Evolutionary conservation across 1,139 yeast species (phyloP), one percentile per base, ranked within the genome.

Genomic region (Lodderomyces beijingensis): DNA sequence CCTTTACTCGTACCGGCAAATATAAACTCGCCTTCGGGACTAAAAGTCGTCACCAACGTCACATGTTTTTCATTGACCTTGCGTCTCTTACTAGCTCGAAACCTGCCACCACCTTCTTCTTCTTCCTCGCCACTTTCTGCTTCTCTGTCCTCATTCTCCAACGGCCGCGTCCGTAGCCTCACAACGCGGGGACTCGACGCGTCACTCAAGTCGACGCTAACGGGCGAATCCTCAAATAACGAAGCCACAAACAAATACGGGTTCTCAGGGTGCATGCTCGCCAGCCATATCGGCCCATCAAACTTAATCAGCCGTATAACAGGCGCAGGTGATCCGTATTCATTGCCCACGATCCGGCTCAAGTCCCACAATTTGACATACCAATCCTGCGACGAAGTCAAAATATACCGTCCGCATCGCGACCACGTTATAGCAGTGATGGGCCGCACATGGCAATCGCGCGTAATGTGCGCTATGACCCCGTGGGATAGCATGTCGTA

Each of bases 321-420:
- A 13, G 65, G 52, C 33, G 46, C 38, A 8, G 7, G 9, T 11
- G 6, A 11, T 5, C n/a, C 20, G 37, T 29, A 30, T n/a, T 35
- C 27, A 22, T 30, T 37, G 8, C 26, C 30, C 37, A 62, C 62
- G 30, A 54, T 59, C 31, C 57, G 50, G 22, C 57, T 46, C 42
- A 89, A 58, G 57, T 87, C 96, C 96, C 96, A 88, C 26, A 88
- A 53, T 35, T 83, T 76, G 32, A 83, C 74, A 36, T 70, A 70
- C 94, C 95, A 88, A 52, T 91, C 97, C 45, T 89, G 76, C 0
- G 93, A 77, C n/a, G 89, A 67, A 2, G 86, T 71, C 7, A 89
- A 60, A 5, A 89, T 49, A 44, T 74, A 86, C 18, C 86, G 57
- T 0, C 95, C 95, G 50, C 82, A 74, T 0, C 50, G 47, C 0